phyloP scores from a whole-genome alignment of 441 rosid species.

The Euphorbia neoarborescens region DNA sequence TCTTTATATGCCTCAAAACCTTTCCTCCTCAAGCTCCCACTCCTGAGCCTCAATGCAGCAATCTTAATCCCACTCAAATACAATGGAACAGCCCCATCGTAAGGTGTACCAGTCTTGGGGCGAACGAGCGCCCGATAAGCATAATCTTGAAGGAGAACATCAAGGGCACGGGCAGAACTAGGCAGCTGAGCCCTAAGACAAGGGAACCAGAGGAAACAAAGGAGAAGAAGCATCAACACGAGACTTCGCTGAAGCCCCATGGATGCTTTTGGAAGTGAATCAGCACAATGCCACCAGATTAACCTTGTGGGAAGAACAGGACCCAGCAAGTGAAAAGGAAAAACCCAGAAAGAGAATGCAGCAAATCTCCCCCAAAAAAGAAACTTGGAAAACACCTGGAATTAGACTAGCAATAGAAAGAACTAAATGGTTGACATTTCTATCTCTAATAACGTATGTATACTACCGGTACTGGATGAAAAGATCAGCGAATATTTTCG shows the following conservation, averaged over 20 bases:
- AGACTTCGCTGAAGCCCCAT: conserved; percentile 64
- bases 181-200: conserved; percentile 16
- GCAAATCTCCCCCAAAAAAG: conserved; percentile 8
- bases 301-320: conserved; percentile 18
- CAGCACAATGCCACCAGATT: conserved; percentile 26
- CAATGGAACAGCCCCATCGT: conserved; percentile 51
- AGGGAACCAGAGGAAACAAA: conserved; percentile 20
- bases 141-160: conserved; percentile 74
- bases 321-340: conserved; percentile 17
- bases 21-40: conserved; percentile 62
- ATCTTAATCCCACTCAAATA: conserved; percentile 64
- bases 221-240: conserved; percentile 31
- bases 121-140: conserved; percentile 53
- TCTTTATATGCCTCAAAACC: conserved; percentile 48
- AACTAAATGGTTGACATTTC: conserved; percentile 19
- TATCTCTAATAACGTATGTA: conserved; percentile 4
- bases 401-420: not conserved
- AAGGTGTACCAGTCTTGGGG: conserved; percentile 67
- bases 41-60: conserved; percentile 78
- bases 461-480: conserved; percentile 24
- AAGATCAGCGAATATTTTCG: not conserved
- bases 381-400: conserved; percentile 12
- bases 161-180: conserved; percentile 43
- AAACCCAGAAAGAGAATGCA: conserved; percentile 16
- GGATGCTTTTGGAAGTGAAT: conserved; percentile 33